Conservation (phyloP, 2,329 filamentous ascomycete genomes). For the Aspergillus udagawae region DNA sequence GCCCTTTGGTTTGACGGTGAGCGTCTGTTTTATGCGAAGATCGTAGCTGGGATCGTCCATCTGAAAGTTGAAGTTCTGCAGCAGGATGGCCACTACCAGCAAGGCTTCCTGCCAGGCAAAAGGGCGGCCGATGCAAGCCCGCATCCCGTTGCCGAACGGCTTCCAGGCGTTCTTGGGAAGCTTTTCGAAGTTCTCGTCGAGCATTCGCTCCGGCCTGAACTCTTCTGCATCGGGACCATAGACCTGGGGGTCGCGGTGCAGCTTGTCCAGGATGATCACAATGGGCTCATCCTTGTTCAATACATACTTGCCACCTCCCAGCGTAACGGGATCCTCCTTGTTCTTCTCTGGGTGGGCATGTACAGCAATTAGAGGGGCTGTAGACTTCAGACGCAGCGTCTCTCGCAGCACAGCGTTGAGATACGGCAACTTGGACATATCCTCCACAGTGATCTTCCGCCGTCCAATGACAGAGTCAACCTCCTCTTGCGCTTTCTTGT, state of each 20-base stretch:
- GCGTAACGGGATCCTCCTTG: conserved; percentile 40
- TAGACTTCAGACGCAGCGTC: conserved; percentile 57
- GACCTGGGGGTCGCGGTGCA: conserved; percentile 61
- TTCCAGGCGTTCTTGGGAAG: conserved; percentile 64
- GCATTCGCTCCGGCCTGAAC: conserved; percentile 69
- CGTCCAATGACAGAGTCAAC: conserved; percentile 62
- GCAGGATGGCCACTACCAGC: conserved; percentile 57
- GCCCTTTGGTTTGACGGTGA: conserved; percentile 47
- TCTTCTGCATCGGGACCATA: conserved; percentile 62
- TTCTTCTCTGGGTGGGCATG: conserved; percentile 43
- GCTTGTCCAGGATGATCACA: conserved; percentile 47
- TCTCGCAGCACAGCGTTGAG: conserved; percentile 64
- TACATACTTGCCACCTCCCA: conserved; percentile 60
- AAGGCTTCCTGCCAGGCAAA: conserved; percentile 73
- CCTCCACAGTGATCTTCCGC: conserved; percentile 55
- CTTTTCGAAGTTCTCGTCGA: conserved; percentile 63
- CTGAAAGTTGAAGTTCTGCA: conserved; percentile 69
- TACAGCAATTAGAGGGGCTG: conserved; percentile 53
- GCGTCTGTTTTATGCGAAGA: conserved; percentile 35
- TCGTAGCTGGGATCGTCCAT: conserved; percentile 53
- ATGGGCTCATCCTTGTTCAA: conserved; percentile 53
- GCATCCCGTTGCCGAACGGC: conserved; percentile 69
- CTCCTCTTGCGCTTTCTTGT: conserved; percentile 62
- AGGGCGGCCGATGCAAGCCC: conserved; percentile 67
- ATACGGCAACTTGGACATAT: conserved; percentile 62